Base-by-base conservation (phyloP, 129 eudicot genomes). In the Chrysanthemum lavandulifolium region DNA sequence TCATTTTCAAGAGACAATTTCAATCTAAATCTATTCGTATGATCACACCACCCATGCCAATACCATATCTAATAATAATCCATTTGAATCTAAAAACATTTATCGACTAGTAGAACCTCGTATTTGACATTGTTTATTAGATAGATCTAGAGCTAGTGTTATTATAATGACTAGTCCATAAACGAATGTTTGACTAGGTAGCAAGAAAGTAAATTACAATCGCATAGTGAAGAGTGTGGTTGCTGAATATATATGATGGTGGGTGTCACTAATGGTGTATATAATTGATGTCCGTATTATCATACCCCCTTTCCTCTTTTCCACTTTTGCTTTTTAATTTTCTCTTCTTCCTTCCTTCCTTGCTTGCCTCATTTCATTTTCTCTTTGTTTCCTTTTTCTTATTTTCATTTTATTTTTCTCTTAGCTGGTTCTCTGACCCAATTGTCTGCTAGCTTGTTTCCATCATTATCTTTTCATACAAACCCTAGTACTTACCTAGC, bases 391-490 rank as follows among this genome's bases (percentile, higher is more conserved):
- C 2, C 50, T 77, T 69, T 62, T 70, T 47, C 68, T 40, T 13
- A 18, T 75, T 73, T 74, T 78, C 77, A 78, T 80, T 58, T 36
- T 64, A 71, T 76, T 71, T 78, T 71, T 76, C 4, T 63, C 65
- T 65, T 78, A 78, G 88, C 86, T 77, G 87, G 82, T 72, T 86
- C 82, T 86, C 90, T 86, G 96, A 86, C 92, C 84, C 79, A 76
- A 79, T 86, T 82, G 88, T 76, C 84, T 76, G 82, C 79, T 76
- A 72, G 80, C 73, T 81, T 86, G 79, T 81, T 84, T 71, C 51
- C 81, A 71, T 83, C 86, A 71, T 72, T 83, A 57, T 31, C 19
- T 67, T 61, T 47, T 13, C 25, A 49, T 31, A 45, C 31, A 71
- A 52, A 78, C 49, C 73, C 63, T 54, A 53, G 19, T 13, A 13